Evolutionary conservation across 352 stramenopile genomes (phyloP).

Genomic region (Saprolegnia diclina): DNA sequence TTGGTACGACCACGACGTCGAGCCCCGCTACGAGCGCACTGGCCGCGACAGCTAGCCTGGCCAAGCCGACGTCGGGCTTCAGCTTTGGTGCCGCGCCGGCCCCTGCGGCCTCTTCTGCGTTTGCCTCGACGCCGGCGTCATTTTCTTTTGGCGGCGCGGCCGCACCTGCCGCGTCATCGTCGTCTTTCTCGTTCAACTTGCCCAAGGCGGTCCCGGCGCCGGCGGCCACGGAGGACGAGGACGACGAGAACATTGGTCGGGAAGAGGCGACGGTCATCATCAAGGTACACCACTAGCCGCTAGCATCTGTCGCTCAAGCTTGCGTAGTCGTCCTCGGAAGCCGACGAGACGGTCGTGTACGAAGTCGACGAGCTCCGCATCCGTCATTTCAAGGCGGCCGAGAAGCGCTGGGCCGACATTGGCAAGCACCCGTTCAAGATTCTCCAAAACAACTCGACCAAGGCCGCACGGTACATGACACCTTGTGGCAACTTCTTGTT

Average conservation of each 20-base stretch:
- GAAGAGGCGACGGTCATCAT: conserved; percentile 83
- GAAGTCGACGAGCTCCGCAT: conserved; percentile 49
- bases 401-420: conserved; percentile 85
- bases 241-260: conserved; percentile 74
- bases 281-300: conserved; percentile 46
- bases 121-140: conserved; percentile 35
- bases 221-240: conserved; percentile 41
- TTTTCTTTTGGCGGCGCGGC: conserved; percentile 25
- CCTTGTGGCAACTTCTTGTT: conserved; percentile 8
- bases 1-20: background rate
- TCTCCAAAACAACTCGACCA: conserved; percentile 67
- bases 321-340: conserved; percentile 41
- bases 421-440: conserved; percentile 73
- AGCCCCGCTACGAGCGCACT: background rate
- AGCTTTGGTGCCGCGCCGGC: conserved; percentile 30
- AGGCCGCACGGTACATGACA: conserved; percentile 45
- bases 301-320: conserved; percentile 1
- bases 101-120: conserved; percentile 35
- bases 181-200: conserved; percentile 29
- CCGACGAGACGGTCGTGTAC: conserved; percentile 69
- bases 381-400: conserved; percentile 35
- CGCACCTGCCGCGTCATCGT: conserved; percentile 11
- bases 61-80: conserved; percentile 26
- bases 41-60: conserved; percentile 4
- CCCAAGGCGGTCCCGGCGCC: conserved; percentile 25